Evolutionary conservation across 345 rosid species (phyloP).

Genomic region (Viola odorata): DNA sequence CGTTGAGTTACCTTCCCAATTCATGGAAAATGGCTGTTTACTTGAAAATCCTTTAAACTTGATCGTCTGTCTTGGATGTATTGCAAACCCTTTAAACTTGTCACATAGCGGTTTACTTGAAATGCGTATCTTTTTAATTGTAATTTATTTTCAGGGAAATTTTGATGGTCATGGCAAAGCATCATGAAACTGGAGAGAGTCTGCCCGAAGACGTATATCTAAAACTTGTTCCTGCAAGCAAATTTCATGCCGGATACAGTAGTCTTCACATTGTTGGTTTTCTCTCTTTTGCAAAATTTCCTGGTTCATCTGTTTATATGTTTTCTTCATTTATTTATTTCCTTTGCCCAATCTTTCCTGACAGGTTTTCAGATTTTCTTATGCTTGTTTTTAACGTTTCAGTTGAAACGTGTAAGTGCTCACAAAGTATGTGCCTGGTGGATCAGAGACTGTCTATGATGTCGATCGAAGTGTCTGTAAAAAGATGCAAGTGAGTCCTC

Average conservation of each 20-base stretch:
- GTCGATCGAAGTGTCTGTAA: slow-evolving; percentile 62
- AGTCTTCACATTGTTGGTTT: slow-evolving; percentile 87
- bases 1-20: slow-evolving; percentile 87
- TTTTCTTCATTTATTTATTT: no score
- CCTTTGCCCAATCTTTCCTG: no score
- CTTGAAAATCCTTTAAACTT: slow-evolving; percentile 15
- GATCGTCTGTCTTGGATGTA: background rate
- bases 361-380: no score
- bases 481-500: slow-evolving; percentile 71
- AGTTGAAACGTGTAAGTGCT: slow-evolving; percentile 74
- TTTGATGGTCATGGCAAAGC: slow-evolving; percentile 86
- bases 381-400: no score
- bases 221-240: slow-evolving; percentile 88
- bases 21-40: slow-evolving; percentile 98
- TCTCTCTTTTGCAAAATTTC: no score
- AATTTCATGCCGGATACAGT: slow-evolving; percentile 76
- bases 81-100: background rate
- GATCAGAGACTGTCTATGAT: slow-evolving; percentile 65
- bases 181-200: slow-evolving; percentile 73
- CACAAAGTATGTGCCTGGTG: slow-evolving; percentile 58
- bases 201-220: slow-evolving; percentile 76
- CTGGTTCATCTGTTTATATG: no score
- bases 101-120: no score
- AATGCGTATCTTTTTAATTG: background rate
- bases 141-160: slow-evolving; percentile 53